These are phyloP conservation scores for Microascus cirrosus DNA, from an alignment of 2,329 filamentous ascomycete genomes.

Conservation along the genomic window DNA sequence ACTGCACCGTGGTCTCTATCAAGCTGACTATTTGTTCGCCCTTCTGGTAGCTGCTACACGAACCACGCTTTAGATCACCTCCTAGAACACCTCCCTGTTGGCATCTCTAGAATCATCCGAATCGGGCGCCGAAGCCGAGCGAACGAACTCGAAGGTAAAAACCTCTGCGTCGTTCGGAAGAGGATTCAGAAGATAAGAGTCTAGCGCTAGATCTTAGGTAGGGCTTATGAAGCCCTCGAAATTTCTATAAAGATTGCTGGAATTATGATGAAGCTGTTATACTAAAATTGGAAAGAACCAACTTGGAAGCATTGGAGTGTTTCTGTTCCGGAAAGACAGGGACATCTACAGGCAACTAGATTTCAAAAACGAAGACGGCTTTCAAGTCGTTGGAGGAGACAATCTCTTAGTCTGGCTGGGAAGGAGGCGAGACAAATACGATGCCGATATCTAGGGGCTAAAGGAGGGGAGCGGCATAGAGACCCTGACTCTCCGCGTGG, in stretches of 20 bases:
- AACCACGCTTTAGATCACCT: conserved; percentile 59
- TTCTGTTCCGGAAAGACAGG: not conserved
- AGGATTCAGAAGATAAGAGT: conserved; percentile 22
- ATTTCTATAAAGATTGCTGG: not conserved
- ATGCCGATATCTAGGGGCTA: not conserved
- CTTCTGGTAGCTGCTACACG: conserved; percentile 36
- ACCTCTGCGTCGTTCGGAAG: conserved; percentile 17
- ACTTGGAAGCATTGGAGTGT: not conserved
- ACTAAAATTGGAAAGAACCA: no score
- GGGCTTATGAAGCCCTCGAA: not conserved
- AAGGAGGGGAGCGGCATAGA: not conserved
- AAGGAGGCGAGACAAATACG: not conserved
- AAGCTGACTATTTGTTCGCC: no score
- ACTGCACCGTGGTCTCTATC: no score
- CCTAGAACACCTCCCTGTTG: conserved; percentile 49
- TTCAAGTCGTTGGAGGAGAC: not conserved
- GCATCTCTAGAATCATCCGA: conserved; percentile 47
- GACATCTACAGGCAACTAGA: not conserved
- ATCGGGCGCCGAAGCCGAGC: conserved; percentile 45
- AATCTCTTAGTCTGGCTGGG: not conserved
- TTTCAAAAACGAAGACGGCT: not conserved
- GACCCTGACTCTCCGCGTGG: not conserved
- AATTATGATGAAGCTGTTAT: not conserved
- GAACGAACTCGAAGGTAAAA: not conserved
- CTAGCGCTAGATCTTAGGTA: not conserved